A percentile compares a stretch with the other conserved stretches of the same genome.
Evolutionary conservation across 2,329 filamentous ascomycete species (phyloP).

Genomic region (Botryotinia calthae): DNA sequence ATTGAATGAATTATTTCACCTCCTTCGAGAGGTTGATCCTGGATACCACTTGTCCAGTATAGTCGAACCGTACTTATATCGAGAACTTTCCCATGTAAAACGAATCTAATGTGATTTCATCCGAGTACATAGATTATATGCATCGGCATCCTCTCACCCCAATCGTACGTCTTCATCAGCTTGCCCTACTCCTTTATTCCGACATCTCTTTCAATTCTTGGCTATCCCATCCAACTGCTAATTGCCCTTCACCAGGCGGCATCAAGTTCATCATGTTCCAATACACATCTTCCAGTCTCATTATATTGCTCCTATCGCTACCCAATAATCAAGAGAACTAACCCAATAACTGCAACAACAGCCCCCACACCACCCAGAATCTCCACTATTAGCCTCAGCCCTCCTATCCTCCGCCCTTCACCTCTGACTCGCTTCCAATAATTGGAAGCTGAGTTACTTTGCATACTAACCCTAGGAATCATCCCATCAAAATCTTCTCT

Average conservation of each 20-base stretch:
- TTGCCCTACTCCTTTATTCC: background rate
- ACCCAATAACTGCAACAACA: slow-evolving; percentile 2
- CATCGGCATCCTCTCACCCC: background rate
- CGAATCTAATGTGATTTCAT: background rate
- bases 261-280: background rate
- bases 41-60: background rate
- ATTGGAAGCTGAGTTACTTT: background rate
- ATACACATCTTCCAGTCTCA: background rate
- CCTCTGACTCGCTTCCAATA: slow-evolving; percentile 4
- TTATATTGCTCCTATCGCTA: background rate
- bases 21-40: background rate
- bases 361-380: slow-evolving; percentile 7
- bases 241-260: too few relatives aligned
- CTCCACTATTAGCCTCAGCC: background rate
- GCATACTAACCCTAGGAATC: background rate
- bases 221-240: background rate
- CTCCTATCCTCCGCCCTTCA: background rate
- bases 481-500: slow-evolving; percentile 5
- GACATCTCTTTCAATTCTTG: background rate
- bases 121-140: background rate
- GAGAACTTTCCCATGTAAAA: background rate
- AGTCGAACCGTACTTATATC: background rate
- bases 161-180: background rate
- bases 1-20: background rate
- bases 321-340: background rate